Base-by-base conservation (phyloP, 441 rosid species). In the Pelargonium fulgidum region DNA sequence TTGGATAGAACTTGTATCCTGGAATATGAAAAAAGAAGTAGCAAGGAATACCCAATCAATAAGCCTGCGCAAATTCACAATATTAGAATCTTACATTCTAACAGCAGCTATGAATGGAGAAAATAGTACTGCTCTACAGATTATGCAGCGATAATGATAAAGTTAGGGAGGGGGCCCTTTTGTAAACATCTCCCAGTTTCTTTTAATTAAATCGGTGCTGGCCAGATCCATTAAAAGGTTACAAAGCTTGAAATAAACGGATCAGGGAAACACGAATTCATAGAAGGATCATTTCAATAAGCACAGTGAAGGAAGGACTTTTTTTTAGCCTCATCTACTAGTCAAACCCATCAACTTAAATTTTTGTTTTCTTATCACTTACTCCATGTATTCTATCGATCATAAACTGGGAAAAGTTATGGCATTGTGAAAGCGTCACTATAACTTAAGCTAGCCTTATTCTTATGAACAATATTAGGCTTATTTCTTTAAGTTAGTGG, bases 1-100 rank as follows among this genome's bases (percentile, higher is more conserved):
- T 92, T 92, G 79, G 76, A 86, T 1, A 89, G 66, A 76, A 90
- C 98, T 76, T 92, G 98, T 72, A 85, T 70, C 97, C 98, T 90
- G 80, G 67, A 81, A 79, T 36, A 14, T 75, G 67, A 45, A 70
- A 68, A 69, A 64, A 56, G 65, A 76, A 16, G 8, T 4, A 16
- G 8, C 48, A 44, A 7, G 9, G 11, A 56, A 17, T 20, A 16
- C 2, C 24, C 62, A 17, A 19, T 56, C 62, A 14, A 56, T 7
- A 7, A 56, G 62, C 26, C 62, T 7, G 62, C 7, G 13, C 26
- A 56, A 56, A 22, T 56, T 56, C 19, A 61, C 29, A 24, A 19
- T 22, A 20, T 17, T 14, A 52, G 2, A 52, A 52, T 52, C 22
- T 52, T 52, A 6, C 17, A 52, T 16, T 14, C 56, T 48, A 4